Evolutionary conservation across 768 basidiomycete species (phyloP).

Genomic region (Paxillus ammoniavirescens): DNA sequence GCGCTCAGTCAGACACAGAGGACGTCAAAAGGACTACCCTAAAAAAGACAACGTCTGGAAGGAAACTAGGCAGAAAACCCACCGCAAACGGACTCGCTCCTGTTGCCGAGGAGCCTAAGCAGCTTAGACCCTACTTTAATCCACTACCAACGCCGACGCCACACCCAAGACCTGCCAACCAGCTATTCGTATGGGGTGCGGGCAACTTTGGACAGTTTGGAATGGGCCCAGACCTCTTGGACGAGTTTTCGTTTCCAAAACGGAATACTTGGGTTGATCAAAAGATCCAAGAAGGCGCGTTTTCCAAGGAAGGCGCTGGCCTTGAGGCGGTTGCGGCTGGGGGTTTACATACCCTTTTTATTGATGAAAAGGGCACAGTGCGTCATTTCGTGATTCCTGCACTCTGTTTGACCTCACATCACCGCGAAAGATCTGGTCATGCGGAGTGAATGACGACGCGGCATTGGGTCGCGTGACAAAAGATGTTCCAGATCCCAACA

Average conservation of each 20-base stretch:
- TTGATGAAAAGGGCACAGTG: conserved; percentile 89
- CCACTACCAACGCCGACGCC: conserved; percentile 53
- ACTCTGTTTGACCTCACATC: conserved; percentile 1
- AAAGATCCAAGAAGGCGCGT: conserved; percentile 66
- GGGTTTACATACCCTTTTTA: conserved; percentile 85
- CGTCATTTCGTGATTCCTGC: conserved; percentile 32
- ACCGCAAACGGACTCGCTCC: conserved; percentile 30
- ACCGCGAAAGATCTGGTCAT: conserved; percentile 70
- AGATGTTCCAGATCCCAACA: conserved; percentile 55
- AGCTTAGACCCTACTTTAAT: conserved; percentile 60
- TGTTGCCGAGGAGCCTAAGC: conserved; percentile 34
- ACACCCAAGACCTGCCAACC: conserved; percentile 60
- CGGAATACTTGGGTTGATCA: conserved; percentile 76
- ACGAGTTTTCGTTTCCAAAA: conserved; percentile 74
- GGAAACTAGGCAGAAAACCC: conserved; percentile 29
- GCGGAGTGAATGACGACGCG: conserved; percentile 86
- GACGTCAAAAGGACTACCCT: conserved; percentile 30
- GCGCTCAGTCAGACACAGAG: conserved; percentile 42
- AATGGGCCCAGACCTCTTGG: conserved; percentile 72
- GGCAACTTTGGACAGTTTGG: conserved; percentile 97
- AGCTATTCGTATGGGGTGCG: conserved; percentile 85
- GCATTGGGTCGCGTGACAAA: conserved; percentile 80
- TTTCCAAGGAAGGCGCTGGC: conserved; percentile 75
- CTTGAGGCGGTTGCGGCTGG: conserved; percentile 79
- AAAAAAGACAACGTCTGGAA: conserved; percentile 25